Conservation (phyloP, 768 basidiomycete species). For the Boletus reticulatus region DNA sequence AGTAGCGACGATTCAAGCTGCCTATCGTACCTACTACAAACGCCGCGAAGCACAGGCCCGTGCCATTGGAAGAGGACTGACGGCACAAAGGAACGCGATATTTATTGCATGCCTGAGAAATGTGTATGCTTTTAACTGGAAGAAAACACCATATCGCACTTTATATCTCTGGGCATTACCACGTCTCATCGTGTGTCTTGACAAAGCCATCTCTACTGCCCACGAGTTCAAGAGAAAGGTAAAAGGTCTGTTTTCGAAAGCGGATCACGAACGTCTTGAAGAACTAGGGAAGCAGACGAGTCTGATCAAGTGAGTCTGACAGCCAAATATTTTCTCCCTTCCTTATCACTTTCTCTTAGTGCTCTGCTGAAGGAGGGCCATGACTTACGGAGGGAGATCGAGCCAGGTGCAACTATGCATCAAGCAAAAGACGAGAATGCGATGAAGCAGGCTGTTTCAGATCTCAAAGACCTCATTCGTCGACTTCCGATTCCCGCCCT, state of each 20-base stretch:
- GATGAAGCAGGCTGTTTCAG: constrained; percentile 28
- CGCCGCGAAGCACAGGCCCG: background rate
- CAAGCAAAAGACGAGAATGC: constrained; percentile 14
- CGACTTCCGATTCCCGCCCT: constrained; percentile 16
- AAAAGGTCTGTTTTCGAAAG: constrained; percentile 30
- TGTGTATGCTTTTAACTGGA: constrained; percentile 29
- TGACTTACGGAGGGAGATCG: constrained; percentile 30
- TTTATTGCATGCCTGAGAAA: constrained; percentile 31
- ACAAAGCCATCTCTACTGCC: constrained; percentile 28
- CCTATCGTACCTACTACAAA: constrained; percentile 9
- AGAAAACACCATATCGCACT: constrained; percentile 30
- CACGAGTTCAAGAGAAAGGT: constrained; percentile 29
- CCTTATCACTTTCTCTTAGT: constrained; percentile 13
- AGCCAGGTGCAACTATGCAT: constrained; percentile 32
- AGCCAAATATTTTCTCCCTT: too few species aligned
- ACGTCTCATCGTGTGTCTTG: constrained; percentile 40
- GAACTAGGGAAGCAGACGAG: constrained; percentile 29
- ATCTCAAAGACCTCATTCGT: constrained; percentile 29
- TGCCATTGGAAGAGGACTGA: constrained; percentile 14
- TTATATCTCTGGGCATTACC: constrained; percentile 40
- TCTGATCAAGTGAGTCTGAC: constrained; percentile 31
- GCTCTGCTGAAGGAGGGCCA: constrained; percentile 23
- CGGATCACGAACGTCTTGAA: constrained; percentile 37
- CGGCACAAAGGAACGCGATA: constrained; percentile 20
- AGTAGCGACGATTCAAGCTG: constrained; percentile 22